Base-by-base conservation (phyloP, 129 eudicot species). In the Artemisia annua region DNA sequence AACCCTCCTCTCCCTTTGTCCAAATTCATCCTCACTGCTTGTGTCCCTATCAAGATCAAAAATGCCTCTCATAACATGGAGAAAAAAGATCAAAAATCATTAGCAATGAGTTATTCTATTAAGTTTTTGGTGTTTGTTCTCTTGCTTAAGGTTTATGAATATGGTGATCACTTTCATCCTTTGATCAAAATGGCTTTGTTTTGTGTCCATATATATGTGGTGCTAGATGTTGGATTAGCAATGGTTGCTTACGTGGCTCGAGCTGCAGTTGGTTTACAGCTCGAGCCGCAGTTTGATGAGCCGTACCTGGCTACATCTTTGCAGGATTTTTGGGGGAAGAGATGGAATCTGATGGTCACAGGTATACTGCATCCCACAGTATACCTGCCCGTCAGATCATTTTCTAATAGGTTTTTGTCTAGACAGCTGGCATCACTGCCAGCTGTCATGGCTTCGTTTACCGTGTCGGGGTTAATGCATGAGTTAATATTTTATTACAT, bases 261-360 rank as follows among this genome's bases (percentile, higher is more conserved):
- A 16, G 30, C 78, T 16, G 5, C 81, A 24, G 19, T 69, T 4
- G 71, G 83, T 0, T 20, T 75, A 10, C 71, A 81, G 11, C 67
- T 84, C 60, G 89, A 87, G 44, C 74, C 79, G 1, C 86, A 78
- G 11, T 87, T 87, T 20, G 19, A 81, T 18, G 67, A 84, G 26
- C 92, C 92, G 0, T 76, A 81, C 55, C 39, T 81, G 12, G 77
- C 92, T 5, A 79, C 83, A 3, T 87, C 92, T 6, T 30, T 87
- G 16, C 84, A 79, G 9, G 92, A 84, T 20, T 87, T 84, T 51
- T 87, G 92, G 92, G 92, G 87, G 8, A 58, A 56, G 65, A 81
- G 92, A 44, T 87, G 89, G 92, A 87, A 87, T 54, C 81, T 73
- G 2, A 75, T 87, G 67, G 71, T 77, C 7, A 78, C 83, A 1